Evolutionary conservation across 202 grass and related monocot genomes (phyloP).

Genomic region (Saccharum hybrid): DNA sequence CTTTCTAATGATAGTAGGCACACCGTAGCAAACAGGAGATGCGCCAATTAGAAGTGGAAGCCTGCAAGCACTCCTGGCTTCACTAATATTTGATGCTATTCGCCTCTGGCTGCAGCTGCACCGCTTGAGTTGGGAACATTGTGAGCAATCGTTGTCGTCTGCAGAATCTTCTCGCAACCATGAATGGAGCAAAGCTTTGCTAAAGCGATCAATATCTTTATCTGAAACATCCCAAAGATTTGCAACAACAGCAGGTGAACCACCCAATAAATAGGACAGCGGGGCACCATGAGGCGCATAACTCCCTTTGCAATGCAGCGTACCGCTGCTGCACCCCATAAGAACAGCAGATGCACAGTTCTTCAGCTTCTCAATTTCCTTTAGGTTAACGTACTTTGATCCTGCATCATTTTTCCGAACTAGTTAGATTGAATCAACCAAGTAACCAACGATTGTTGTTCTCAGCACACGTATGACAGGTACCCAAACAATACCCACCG

Average conservation of each 20-base stretch:
- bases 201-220: constrained; percentile 80
- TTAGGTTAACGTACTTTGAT: constrained; percentile 64
- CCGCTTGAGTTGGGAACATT: constrained; percentile 40
- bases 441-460: neutral
- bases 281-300: constrained; percentile 78
- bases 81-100: constrained; percentile 69
- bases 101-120: constrained; percentile 49
- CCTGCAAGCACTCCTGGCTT: constrained; percentile 73
- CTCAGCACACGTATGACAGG: neutral
- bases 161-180: constrained; percentile 56
- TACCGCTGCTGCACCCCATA: constrained; percentile 92
- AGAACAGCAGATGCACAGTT: constrained; percentile 80
- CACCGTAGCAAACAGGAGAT: constrained; percentile 87
- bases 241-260: constrained; percentile 70
- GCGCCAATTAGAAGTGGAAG: constrained; percentile 75
- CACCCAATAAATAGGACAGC: constrained; percentile 80
- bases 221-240: constrained; percentile 88
- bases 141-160: constrained; percentile 36
- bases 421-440: neutral
- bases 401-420: constrained; percentile 52
- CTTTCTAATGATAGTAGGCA: constrained; percentile 73
- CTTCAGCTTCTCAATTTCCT: constrained; percentile 79
- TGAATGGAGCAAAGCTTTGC: constrained; percentile 74
- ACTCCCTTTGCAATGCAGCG: constrained; percentile 61
- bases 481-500: neutral